A percentile compares a stretch with the other conserved stretches of the same genome.
Evolutionary conservation across 768 basidiomycete species (phyloP).

Genomic region (Pluteus cervinus): DNA sequence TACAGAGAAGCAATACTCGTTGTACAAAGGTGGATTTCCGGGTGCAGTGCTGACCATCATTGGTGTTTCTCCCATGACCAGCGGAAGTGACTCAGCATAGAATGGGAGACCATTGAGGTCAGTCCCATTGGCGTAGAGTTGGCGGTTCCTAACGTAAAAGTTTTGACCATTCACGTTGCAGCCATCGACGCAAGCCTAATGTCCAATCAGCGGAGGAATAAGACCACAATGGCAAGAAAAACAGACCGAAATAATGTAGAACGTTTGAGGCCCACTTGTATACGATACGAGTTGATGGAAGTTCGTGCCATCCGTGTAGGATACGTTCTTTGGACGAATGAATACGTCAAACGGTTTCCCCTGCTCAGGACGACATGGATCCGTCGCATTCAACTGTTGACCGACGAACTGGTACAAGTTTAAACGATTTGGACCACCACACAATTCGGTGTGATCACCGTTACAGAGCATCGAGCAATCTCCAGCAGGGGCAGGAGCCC

Average conservation of each 20-base stretch:
- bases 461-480: slow-evolving; percentile 65
- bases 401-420: slow-evolving; percentile 70
- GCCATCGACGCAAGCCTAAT: neutral
- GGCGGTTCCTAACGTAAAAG: too few species aligned
- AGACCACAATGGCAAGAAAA: neutral
- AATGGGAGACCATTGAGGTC: neutral
- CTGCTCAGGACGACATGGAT: neutral
- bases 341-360: neutral
- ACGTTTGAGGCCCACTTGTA: neutral
- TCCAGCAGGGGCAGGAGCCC: slow-evolving; percentile 34
- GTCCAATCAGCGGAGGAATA: neutral
- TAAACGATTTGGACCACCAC: slow-evolving; percentile 66
- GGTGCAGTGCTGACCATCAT: neutral
- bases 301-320: neutral
- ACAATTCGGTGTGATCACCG: slow-evolving; percentile 59
- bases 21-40: slow-evolving; percentile 2
- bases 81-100: neutral
- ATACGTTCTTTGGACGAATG: neutral
- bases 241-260: neutral
- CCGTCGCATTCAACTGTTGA: neutral
- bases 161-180: neutral
- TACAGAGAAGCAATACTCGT: slow-evolving; percentile 1
- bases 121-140: too few species aligned
- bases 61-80: neutral
- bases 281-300: neutral